Evolutionary conservation across 345 rosid genomes (phyloP).

Genomic region (Eutrema yunnanense): DNA sequence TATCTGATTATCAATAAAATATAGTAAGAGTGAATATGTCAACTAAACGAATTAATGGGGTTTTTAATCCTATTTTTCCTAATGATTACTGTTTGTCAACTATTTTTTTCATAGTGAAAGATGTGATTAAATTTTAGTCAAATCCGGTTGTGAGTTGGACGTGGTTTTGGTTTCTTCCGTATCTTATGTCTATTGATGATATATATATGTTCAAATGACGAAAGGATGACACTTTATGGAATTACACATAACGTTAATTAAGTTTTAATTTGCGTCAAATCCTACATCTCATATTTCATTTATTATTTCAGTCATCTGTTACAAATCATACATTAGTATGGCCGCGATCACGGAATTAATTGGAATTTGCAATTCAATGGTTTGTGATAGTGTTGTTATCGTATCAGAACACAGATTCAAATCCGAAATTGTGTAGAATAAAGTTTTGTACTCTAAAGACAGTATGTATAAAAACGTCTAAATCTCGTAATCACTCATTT

Average conservation of each 20-base stretch:
- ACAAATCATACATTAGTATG: background rate
- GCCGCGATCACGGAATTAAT: background rate
- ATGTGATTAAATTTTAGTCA: background rate
- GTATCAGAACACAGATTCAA: background rate
- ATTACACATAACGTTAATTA: background rate
- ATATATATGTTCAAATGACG: constrained; percentile 2
- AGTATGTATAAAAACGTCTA: background rate
- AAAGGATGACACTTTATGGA: constrained; percentile 8
- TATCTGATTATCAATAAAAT: background rate
- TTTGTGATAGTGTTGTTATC: background rate
- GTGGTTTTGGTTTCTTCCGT: background rate
- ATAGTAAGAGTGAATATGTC: background rate
- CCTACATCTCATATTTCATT: background rate
- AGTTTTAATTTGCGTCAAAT: background rate
- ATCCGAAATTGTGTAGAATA: background rate
- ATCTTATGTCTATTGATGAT: background rate
- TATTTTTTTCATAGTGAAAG: background rate
- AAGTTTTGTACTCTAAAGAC: background rate
- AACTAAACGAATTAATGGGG: background rate
- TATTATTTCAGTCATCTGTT: too few relatives aligned
- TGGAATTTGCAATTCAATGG: background rate
- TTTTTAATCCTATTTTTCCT: background rate
- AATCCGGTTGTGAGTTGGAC: background rate
- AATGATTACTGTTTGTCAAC: background rate
- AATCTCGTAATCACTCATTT: background rate